phyloP scores from a whole-genome alignment of 106 monocot genomes.

The Allium fistulosum region DNA sequence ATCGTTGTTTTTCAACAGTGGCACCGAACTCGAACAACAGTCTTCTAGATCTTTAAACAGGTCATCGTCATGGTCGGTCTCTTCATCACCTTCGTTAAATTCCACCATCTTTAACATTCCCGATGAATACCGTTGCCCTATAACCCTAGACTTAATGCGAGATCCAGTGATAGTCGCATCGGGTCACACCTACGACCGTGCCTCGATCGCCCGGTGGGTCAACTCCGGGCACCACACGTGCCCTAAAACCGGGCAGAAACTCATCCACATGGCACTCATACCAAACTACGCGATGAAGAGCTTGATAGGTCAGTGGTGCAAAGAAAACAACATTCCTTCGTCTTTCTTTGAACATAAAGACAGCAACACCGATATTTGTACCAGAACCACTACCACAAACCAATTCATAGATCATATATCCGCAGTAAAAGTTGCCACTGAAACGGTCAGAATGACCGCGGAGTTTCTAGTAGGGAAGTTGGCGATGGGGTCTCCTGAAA shows the following conservation, averaged over 20 bases:
- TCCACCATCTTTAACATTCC: conserved; percentile 21
- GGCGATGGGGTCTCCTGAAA: conserved; percentile 35
- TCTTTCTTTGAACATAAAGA: conserved; percentile 5
- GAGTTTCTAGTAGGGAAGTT: conserved; percentile 51
- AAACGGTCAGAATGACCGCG: conserved; percentile 41
- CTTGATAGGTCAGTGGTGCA: conserved; percentile 41
- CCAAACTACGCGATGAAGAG: conserved; percentile 47
- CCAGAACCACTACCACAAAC: not conserved
- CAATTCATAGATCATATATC: conserved; percentile 28
- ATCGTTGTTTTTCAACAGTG: not conserved
- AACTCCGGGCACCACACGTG: conserved; percentile 49
- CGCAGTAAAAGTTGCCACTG: conserved; percentile 14
- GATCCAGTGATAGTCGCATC: conserved; percentile 48
- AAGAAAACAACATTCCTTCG: conserved; percentile 24
- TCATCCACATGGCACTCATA: conserved; percentile 40
- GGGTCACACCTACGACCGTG: conserved; percentile 52
- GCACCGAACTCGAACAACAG: not conserved
- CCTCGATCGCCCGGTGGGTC: conserved; percentile 44
- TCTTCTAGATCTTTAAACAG: conserved; percentile 3
- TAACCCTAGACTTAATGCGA: conserved; percentile 38
- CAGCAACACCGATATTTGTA: not conserved
- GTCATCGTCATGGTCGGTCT: conserved; percentile 6
- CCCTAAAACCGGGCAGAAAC: conserved; percentile 48
- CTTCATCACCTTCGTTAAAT: not conserved
- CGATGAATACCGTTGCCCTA: conserved; percentile 54